These are phyloP conservation scores for Fusarium abutilonis DNA, from an alignment of 2,329 filamentous ascomycete species.

Conservation along the genomic window DNA sequence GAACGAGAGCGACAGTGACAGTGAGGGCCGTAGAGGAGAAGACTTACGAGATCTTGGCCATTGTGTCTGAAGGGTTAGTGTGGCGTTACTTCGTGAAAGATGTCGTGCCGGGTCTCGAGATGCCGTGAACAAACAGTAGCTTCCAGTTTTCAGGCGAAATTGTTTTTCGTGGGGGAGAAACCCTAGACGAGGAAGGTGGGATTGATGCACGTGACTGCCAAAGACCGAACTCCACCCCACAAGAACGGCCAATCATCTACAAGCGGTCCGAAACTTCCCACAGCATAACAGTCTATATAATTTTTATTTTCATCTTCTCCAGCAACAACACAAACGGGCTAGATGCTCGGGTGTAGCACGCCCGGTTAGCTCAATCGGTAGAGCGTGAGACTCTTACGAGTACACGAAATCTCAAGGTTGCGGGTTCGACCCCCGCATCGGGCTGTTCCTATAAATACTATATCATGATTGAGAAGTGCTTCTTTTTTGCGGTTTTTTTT, in stretches of 20 bases:
- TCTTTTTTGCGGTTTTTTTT: slow-evolving; percentile 24
- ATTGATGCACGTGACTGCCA: slow-evolving; percentile 46
- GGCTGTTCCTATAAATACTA: slow-evolving; percentile 51
- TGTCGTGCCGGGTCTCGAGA: slow-evolving; percentile 51
- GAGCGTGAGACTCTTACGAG: slow-evolving; percentile 73
- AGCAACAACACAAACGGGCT: slow-evolving; percentile 28
- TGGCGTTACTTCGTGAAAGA: slow-evolving; percentile 54
- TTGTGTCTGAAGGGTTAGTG: slow-evolving; percentile 61
- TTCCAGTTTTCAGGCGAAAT: slow-evolving; percentile 31
- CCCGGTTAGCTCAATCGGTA: slow-evolving; percentile 56
- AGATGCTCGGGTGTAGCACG: slow-evolving; percentile 61
- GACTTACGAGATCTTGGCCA: slow-evolving; percentile 71
- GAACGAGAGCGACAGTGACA: slow-evolving; percentile 1
- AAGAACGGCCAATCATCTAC: background rate
- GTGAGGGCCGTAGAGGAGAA: slow-evolving; percentile 6
- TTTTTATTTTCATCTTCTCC: accelerated
- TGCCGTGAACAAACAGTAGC: slow-evolving; percentile 48
- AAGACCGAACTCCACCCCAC: background rate
- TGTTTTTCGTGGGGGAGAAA: slow-evolving; percentile 51
- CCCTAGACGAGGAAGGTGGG: slow-evolving; percentile 49
- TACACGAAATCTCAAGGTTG: slow-evolving; percentile 61
- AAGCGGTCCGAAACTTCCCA: background rate
- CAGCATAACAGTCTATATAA: background rate
- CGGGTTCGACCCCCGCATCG: slow-evolving; percentile 63
- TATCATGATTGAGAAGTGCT: slow-evolving; percentile 43